Conservation (phyloP, 2,329 filamentous ascomycete species). For the Pseudocercospora eumusae region DNA sequence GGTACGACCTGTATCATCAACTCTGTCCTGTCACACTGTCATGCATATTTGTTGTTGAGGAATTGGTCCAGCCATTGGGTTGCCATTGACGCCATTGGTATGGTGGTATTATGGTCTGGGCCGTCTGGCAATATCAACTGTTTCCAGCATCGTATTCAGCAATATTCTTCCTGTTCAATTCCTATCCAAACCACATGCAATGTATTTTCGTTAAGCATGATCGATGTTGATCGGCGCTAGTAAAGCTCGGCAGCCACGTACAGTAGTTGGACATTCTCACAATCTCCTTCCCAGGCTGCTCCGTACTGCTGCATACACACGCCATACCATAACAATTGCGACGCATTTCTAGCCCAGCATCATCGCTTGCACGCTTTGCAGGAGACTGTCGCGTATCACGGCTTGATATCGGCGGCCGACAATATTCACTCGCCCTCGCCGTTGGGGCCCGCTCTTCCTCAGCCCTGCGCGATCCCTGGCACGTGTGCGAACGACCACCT, state of each 20-base stretch:
- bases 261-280: not conserved
- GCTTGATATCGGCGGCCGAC: not conserved
- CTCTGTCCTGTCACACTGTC: constrained; percentile 9
- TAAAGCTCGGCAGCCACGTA: constrained; percentile 4
- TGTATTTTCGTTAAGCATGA: not conserved
- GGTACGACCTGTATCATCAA: constrained; percentile 39
- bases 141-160: not conserved
- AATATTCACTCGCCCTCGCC: constrained; percentile 8
- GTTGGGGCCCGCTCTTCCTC: not conserved
- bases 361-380: not conserved
- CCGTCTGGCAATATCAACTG: not conserved
- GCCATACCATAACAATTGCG: not conserved
- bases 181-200: not conserved
- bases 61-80: not conserved
- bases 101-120: too few relatives aligned
- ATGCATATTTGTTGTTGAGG: not conserved
- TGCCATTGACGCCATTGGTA: not conserved
- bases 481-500: constrained; percentile 6
- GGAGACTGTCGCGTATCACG: constrained; percentile 4
- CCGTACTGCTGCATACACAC: not conserved
- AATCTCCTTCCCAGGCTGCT: constrained; percentile 3
- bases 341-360: not conserved
- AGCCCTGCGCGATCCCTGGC: constrained; percentile 10
- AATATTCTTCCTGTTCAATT: not conserved
- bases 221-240: constrained; percentile 7